Conservation (phyloP, 805 yeast genomes). For the Kluyveromyces nonfermentans region DNA sequence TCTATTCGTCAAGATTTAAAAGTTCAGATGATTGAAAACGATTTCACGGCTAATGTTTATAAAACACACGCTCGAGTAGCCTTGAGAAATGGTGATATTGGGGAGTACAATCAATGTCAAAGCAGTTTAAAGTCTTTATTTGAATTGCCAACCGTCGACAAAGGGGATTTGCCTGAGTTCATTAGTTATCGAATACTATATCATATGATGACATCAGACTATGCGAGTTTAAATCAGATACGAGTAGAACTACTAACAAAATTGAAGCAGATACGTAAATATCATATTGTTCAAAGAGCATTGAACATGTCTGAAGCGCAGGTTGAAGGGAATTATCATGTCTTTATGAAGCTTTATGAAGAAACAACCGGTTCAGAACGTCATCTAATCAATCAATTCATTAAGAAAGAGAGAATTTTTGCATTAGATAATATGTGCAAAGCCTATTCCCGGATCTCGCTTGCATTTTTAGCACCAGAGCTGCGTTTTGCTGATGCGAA, state of each 20-base stretch:
- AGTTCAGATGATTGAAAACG: conserved; percentile 77
- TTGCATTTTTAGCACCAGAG: conserved; percentile 31
- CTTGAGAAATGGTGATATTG: conserved; percentile 70
- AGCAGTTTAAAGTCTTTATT: conserved; percentile 65
- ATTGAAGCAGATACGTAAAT: conserved; percentile 8
- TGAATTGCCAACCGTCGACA: conserved; percentile 30
- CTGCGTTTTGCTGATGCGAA: conserved; percentile 33
- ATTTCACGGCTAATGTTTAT: conserved; percentile 70
- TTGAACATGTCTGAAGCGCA: conserved; percentile 26
- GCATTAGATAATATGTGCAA: conserved; percentile 48
- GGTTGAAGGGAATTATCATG: conserved; percentile 40
- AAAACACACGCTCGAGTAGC: conserved; percentile 86
- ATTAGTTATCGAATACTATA: conserved; percentile 65
- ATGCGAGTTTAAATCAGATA: conserved; percentile 21
- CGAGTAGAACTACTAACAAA: conserved; percentile 11
- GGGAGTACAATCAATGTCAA: conserved; percentile 94
- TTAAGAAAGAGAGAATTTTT: conserved; percentile 47
- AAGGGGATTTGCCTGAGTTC: conserved; percentile 48
- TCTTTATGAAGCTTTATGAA: conserved; percentile 38
- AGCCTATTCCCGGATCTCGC: conserved; percentile 42
- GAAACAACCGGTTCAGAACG: conserved; percentile 35
- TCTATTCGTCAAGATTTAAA: conserved; percentile 89
- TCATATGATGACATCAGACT: conserved; percentile 62
- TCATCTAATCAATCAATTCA: conserved; percentile 42
- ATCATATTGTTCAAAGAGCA: conserved; percentile 19